Evolutionary conservation across 305 asterid species (phyloP).

Genomic region (Salvia sclarea): DNA sequence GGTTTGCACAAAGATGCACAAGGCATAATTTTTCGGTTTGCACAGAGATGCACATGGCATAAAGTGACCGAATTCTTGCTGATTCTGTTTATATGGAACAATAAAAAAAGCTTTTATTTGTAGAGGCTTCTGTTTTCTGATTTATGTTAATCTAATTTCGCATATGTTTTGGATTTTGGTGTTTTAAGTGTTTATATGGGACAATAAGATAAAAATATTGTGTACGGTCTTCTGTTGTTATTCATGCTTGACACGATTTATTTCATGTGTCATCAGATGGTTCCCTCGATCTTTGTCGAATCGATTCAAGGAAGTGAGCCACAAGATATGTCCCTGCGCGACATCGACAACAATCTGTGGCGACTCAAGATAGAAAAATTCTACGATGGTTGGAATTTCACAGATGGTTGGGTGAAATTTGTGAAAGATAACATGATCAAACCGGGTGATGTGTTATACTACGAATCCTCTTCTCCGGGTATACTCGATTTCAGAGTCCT

Average conservation of each 20-base stretch:
- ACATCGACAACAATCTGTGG: slow-evolving; percentile 7
- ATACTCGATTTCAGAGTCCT: slow-evolving; percentile 11
- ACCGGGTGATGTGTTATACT: background rate
- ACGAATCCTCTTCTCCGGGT: background rate
- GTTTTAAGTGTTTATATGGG: background rate
- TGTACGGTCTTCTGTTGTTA: too few species aligned
- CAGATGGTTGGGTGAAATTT: slow-evolving; percentile 19
- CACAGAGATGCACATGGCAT: background rate
- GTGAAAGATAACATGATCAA: slow-evolving; percentile 3
- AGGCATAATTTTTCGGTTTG: background rate
- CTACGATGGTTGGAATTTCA: slow-evolving; percentile 9
- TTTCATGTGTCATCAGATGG: background rate
- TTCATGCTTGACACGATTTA: background rate
- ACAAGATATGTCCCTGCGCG: background rate
- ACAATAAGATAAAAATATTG: too few species aligned
- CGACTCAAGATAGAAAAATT: slow-evolving; percentile 3
- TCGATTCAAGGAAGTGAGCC: background rate
- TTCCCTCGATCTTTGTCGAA: slow-evolving; percentile 5
- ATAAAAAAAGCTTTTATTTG: background rate
- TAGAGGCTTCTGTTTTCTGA: too few species aligned
- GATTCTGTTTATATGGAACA: background rate
- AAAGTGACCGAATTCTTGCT: background rate
- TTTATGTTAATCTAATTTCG: too few species aligned
- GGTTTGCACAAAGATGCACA: background rate
- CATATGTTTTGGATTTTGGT: background rate